phyloP scores from a whole-genome alignment of 371 early-diverging fungal genomes.

The Massospora cicadina region DNA sequence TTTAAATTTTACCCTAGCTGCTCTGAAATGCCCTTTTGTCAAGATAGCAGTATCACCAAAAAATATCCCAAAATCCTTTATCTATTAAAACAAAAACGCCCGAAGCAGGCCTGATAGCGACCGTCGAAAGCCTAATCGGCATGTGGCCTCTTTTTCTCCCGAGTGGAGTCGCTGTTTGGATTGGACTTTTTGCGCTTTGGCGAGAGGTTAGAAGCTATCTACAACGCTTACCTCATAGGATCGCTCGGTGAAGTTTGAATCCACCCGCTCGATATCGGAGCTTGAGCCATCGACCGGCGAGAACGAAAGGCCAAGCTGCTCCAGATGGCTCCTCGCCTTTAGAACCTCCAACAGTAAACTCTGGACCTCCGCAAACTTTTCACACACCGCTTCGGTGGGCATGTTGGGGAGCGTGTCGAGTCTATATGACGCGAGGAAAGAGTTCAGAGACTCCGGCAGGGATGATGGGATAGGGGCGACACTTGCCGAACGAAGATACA shows the following conservation, averaged over 20 bases:
- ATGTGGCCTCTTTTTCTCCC: not conserved
- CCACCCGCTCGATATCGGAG: not conserved
- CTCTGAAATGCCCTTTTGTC: no score
- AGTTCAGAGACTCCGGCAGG: not conserved
- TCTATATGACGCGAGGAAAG: not conserved
- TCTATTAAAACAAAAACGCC: no score
- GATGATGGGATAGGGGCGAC: not conserved
- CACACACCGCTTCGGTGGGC: slow-evolving; percentile 4
- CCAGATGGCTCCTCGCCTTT: not conserved
- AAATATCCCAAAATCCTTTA: no score
- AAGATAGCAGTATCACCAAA: no score
- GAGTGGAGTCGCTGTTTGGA: not conserved
- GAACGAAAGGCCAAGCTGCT: not conserved
- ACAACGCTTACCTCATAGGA: not conserved
- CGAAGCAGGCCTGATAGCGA: no score
- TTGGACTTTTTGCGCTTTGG: not conserved
- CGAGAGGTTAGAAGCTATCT: not conserved
- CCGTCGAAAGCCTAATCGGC: no score
- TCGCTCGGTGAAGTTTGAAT: not conserved
- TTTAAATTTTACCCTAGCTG: no score
- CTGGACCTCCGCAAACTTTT: slow-evolving; percentile 2
- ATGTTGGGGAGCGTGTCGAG: slow-evolving; percentile 5
- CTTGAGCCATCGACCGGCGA: not conserved
- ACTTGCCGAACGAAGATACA: not conserved
- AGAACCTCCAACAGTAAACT: not conserved